Base-by-base conservation (phyloP, 352 stramenopile genomes). In the Thalassiosira livingstoniorum region DNA sequence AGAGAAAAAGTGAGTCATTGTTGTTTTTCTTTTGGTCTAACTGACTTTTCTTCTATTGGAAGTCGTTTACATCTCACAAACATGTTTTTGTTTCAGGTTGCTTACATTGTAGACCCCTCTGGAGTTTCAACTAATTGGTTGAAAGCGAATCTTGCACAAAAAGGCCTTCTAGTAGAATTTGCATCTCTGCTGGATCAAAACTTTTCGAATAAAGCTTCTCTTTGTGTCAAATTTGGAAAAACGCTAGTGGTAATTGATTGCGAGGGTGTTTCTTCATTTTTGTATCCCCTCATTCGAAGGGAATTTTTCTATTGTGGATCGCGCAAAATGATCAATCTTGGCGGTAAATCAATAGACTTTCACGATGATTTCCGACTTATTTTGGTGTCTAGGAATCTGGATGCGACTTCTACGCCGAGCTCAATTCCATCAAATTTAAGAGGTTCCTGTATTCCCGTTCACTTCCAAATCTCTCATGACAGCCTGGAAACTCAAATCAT, bases 161-260 rank as follows among this genome's bases (percentile, higher is more conserved):
- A 13, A 90, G 97, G 4, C 47, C 11, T 10, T 7, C 47, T 29
- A 58, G 47, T 58, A 5, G 47, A 58, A 27, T 15, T 58, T 23
- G 90, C 98, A 4, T 92, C 96, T 67, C 90, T 91, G 0, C 91
- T 96, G 65, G 96, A 98, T 35, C 43, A 92, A 5, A 92, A 95
- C 1, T 98, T 98, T 57, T 93, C 96, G 4, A 98, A 93, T 60
- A 85, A 95, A 13, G 96, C 98, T 11, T 96, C 98, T 62, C 96
- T 98, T 61, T 94, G 96, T 29, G 96, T 98, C 3, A 95, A 96
- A 15, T 99, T 99, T 70, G 97, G 97, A n/a, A 98, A 98, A 69
- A 98, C 96, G 0, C 89, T 99, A 0, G 90, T 98, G 1, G 88
- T 98, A 25, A 82, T 97, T 2, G 97, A 98, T 71, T 94, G 97